Conservation (phyloP, 2,329 filamentous ascomycete genomes). For the Nemania sp. region DNA sequence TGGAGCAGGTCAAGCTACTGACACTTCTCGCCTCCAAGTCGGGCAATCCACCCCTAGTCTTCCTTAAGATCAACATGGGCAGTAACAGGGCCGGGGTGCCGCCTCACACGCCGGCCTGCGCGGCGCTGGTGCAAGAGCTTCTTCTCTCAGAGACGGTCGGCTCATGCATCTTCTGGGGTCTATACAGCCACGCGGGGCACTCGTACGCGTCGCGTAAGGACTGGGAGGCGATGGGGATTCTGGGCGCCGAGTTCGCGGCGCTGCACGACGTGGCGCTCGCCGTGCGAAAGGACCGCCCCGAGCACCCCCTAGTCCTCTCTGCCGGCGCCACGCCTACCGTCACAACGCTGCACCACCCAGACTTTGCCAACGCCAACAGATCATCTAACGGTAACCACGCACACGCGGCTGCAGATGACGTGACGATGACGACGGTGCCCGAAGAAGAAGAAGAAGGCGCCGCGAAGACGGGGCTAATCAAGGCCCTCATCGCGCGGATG, state of each 20-base stretch:
- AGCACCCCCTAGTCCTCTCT: slow-evolving; percentile 65
- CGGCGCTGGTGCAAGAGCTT: slow-evolving; percentile 59
- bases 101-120: slow-evolving; percentile 60
- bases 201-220: slow-evolving; percentile 72
- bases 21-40: slow-evolving; percentile 58
- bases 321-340: slow-evolving; percentile 83
- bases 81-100: slow-evolving; percentile 76
- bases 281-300: slow-evolving; percentile 50
- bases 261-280: slow-evolving; percentile 59
- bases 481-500: slow-evolving; percentile 55
- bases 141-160: slow-evolving; percentile 58
- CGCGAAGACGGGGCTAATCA: slow-evolving; percentile 53
- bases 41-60: slow-evolving; percentile 66
- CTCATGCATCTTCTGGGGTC: slow-evolving; percentile 64
- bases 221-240: slow-evolving; percentile 63
- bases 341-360: slow-evolving; percentile 70
- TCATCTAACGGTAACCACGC: slow-evolving; percentile 25
- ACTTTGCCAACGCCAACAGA: slow-evolving; percentile 38
- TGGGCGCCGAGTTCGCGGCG: slow-evolving; percentile 65
- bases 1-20: slow-evolving; percentile 65
- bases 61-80: slow-evolving; percentile 81
- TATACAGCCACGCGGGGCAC: slow-evolving; percentile 81
- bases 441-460: neutral
- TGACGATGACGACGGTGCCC: slow-evolving; percentile 34
- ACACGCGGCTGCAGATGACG: slow-evolving; percentile 37